Base-by-base conservation (phyloP, 805 yeast genomes). In the Wickerhamomyces chaumierensis region DNA sequence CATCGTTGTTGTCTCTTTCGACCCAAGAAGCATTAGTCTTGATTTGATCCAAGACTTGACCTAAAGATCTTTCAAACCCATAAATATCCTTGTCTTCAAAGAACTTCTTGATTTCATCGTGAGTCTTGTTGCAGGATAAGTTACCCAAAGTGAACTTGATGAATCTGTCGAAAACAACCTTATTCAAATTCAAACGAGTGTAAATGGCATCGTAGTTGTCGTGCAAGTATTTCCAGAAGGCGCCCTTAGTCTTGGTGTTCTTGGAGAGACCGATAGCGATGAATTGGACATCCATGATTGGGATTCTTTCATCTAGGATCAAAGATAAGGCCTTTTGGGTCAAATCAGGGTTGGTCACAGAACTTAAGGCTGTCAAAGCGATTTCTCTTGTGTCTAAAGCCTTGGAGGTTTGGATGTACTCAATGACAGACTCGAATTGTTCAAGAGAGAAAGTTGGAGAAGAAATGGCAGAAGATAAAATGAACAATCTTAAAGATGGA, bases 101-200 rank as follows among this genome's bases (percentile, higher is more conserved):
- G 64, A 78, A 70, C 27, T 53, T 49, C 45, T 65, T 62, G 41
- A 78, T 69, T 34, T 66, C 69, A 23, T 63, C 63, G 51, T 68
- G 65, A 39, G 74, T 71, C 35, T 67, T 71, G 25, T 57, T 53
- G 38, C 71, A 71, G 28, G 86, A 69, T 58, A 75, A 79, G 4
- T 78, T 72, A 15, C 75, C 60, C 37, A 82, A 67, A 31, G 79
- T 65, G 37, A 81, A 49, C 28, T 71, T 68, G 35, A 90, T 80
- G 42, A 92, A 77, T 33, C 78, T 67, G 29, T 88, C 81, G 51
- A 88, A 69, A 77, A 87, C 77, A 21, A 85, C 71, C 44, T 78
- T 70, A 21, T 84, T 80, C 16, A 88, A 81, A 31, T 95, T 95
- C 56, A 86, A 69, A 48, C 72, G 65, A 50, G 72, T 65, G 51